Evolutionary conservation across 192 early-diverging fungal genomes (phyloP), one percentile per base, ranked within the genome.

Genomic region (Ambispora gerdemannii): DNA sequence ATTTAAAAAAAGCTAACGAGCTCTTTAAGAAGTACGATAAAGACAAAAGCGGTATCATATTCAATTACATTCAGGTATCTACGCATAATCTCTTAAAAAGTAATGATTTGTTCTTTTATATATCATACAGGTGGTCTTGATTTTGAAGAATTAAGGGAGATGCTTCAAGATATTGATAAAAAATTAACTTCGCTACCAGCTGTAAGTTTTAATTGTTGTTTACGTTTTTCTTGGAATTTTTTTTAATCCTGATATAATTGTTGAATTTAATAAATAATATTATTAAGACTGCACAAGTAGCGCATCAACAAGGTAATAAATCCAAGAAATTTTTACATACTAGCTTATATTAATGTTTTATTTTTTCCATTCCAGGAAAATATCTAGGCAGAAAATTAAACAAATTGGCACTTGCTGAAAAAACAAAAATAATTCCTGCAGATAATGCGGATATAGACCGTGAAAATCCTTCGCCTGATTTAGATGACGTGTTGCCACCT

Each of bases 221-320:
- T 47, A 27, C n/a, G n/a, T n/a, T n/a, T n/a, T n/a, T n/a, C n/a
- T n/a, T n/a, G n/a, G n/a, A n/a, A n/a, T n/a, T n/a, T n/a, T n/a
- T n/a, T n/a, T n/a, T n/a, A n/a, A n/a, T n/a, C n/a, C n/a, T n/a
- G n/a, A n/a, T n/a, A n/a, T n/a, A 36, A 20, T 25, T 8, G 1
- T 3, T n/a, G n/a, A n/a, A n/a, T n/a, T n/a, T n/a, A n/a, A n/a
- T n/a, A n/a, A n/a, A n/a, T n/a, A n/a, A n/a, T n/a, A n/a, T n/a
- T n/a, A n/a, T n/a, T n/a, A 72, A 85, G 84, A 87, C 83, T 22
- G 85, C 83, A 7, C 83, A 84, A 70, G 84, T 85, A 11, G 84
- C 85, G 2, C 75, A 75, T 53, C 83, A 85, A 52, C 84, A 87
- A 70, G 84, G 84, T 17, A n/a, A 6, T 43, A 43, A 43, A 43